Percentiles rank a stretch among this genome's conserved stretches.
Evolutionary conservation across 306 rosid genomes (phyloP).

Genomic region (Fragaria iinumae): DNA sequence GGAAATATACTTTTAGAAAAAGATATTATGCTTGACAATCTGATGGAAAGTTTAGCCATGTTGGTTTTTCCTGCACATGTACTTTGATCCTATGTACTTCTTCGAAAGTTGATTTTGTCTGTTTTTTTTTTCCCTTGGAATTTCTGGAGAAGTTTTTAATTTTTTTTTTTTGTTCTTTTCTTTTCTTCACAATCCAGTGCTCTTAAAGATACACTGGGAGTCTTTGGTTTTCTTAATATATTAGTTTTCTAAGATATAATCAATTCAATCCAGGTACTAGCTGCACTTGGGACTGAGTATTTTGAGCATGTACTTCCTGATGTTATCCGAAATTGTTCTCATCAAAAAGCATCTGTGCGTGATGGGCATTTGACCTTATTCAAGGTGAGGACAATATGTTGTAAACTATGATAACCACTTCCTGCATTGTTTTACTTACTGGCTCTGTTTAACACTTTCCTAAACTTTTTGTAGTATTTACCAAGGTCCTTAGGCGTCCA

Average conservation of each 20-base stretch:
- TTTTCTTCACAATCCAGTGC: neutral
- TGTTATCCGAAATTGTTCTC: conserved; percentile 84
- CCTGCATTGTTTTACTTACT: neutral
- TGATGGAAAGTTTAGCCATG: neutral
- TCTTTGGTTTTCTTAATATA: neutral
- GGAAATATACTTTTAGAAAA: neutral
- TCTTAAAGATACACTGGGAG: neutral
- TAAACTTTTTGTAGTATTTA: conserved; percentile 57
- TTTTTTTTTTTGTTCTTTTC: too few species aligned
- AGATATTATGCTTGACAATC: neutral
- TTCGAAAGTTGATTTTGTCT: neutral
- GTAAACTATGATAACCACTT: neutral
- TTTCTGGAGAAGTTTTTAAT: neutral
- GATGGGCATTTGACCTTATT: conserved; percentile 93
- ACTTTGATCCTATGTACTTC: neutral
- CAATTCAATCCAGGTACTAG: conserved; percentile 57
- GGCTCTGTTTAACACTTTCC: neutral
- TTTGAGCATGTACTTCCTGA: conserved; percentile 96
- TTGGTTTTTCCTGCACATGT: neutral
- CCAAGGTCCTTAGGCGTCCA: conserved; percentile 90
- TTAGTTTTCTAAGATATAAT: conserved; percentile 8
- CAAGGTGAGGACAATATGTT: conserved; percentile 56
- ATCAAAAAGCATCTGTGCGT: conserved; percentile 89
- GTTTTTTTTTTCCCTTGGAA: neutral
- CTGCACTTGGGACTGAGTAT: conserved; percentile 86